Evolutionary conservation across 164 flowering plant genomes (phyloP).

Genomic region (Taxillus chinensis): DNA sequence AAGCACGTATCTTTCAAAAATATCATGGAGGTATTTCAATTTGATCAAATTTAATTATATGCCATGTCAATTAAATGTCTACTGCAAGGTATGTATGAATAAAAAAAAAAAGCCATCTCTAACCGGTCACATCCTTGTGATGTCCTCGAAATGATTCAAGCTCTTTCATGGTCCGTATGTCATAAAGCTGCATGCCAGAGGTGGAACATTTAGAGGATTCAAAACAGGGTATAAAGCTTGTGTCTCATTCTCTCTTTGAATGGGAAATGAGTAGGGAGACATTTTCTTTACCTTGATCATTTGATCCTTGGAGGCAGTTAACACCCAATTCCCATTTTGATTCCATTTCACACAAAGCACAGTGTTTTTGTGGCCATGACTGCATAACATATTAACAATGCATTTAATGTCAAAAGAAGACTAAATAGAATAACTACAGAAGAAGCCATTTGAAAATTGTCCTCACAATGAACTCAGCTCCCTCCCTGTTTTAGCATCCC

Average conservation of each 20-base stretch:
- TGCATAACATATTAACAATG: slow-evolving; percentile 21
- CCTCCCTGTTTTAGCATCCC: slow-evolving; percentile 94
- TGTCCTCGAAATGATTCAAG: slow-evolving; percentile 99
- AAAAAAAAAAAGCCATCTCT: slow-evolving; percentile 19
- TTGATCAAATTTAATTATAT: too few species aligned
- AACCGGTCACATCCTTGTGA: slow-evolving; percentile 91
- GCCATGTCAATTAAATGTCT: too few species aligned
- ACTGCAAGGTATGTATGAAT: too few species aligned
- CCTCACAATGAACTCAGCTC: slow-evolving; percentile 94
- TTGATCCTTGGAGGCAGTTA: slow-evolving; percentile 97
- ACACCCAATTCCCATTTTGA: slow-evolving; percentile 97
- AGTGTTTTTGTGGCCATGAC: slow-evolving; percentile 97
- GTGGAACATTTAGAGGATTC: background rate
- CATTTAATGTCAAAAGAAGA: background rate
- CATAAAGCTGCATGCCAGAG: slow-evolving; percentile 71
- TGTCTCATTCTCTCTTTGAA: too few species aligned
- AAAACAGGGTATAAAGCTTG: background rate
- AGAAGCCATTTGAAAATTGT: background rate
- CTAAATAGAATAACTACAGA: background rate
- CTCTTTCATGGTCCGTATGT: slow-evolving; percentile 97
- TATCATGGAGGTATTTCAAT: too few species aligned
- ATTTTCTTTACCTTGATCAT: slow-evolving; percentile 66
- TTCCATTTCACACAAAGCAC: slow-evolving; percentile 97
- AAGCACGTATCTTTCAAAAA: too few species aligned
- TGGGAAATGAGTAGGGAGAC: background rate